Percentiles rank a stretch among this genome's conserved stretches.
Evolutionary conservation across 164 flowering plant species (phyloP).

Genomic region (Berberis thunbergii): DNA sequence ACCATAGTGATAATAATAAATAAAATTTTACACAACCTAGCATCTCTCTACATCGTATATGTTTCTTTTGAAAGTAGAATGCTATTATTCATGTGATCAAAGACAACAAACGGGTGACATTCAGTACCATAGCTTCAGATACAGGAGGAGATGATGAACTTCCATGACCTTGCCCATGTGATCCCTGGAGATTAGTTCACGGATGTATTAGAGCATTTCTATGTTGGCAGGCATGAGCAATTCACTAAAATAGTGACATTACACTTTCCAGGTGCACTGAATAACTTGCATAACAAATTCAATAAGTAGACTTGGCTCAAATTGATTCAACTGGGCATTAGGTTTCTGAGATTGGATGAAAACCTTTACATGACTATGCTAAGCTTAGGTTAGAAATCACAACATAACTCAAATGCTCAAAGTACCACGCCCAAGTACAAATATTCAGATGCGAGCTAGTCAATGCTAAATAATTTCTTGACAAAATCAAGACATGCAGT

Average conservation of each 20-base stretch:
- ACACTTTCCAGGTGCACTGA: not conserved
- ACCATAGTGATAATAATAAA: too few species aligned
- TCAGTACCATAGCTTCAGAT: constrained; percentile 22
- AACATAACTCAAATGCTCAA: not conserved
- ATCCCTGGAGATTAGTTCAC: constrained; percentile 26
- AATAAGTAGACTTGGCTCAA: too few species aligned
- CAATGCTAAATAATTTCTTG: not conserved
- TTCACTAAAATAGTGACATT: too few species aligned
- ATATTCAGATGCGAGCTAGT: too few species aligned
- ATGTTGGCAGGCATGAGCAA: not conserved
- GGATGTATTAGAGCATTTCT: constrained; percentile 2
- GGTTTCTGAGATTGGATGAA: not conserved
- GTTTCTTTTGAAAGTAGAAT: not conserved
- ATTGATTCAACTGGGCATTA: not conserved
- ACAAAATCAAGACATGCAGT: too few species aligned
- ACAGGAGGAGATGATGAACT: constrained; percentile 34
- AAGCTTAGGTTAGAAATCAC: not conserved
- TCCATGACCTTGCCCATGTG: constrained; percentile 35
- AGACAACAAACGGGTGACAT: not conserved
- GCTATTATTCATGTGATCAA: not conserved
- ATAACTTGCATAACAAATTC: too few species aligned
- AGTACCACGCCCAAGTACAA: not conserved
- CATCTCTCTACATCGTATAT: too few species aligned
- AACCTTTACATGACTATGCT: not conserved
- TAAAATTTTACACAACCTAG: too few species aligned